Evolutionary conservation across 495 filamentous ascomycete genomes (phyloP), one percentile per base, ranked within the genome.

Genomic region (Hyphodiscus hymeniophilus): DNA sequence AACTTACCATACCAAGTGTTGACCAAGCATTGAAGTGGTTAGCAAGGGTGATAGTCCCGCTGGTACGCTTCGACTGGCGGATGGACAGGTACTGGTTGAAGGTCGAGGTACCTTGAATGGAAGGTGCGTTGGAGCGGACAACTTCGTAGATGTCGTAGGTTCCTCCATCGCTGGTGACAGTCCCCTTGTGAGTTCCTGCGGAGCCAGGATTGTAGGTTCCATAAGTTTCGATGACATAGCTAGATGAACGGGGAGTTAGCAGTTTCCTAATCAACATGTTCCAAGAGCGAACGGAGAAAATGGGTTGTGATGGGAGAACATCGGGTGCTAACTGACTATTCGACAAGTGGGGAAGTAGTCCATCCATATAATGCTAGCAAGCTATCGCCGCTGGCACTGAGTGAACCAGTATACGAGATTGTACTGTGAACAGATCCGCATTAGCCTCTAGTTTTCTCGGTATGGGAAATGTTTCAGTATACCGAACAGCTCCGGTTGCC

Each of bases 141-240:
- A 68, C 67, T 54, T 71, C 66, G 67, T 77, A 80, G 63, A 85
- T 75, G 48, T 79, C 69, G 68, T 87, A 87, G 13, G 66, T 75
- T 35, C 65, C 61, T 46, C 81, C 82, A 62, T 85, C 82, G 33
- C 60, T 68, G 32, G 57, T 60, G 35, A 84, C 63, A 17, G 66
- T 74, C 42, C 80, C 81, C 55, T 72, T 71, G 4, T 36, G 34
- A 4, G 34, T 15, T 5, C 34, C 34, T 5, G 13, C 4, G 4
- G 34, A 15, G 34, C 34, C 17, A n/a, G n/a, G n/a, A n/a, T n/a
- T n/a, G n/a, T n/a, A 36, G 13, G 17, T n/a, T n/a, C 13, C 6
- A 5, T n/a, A 7, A 6, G 17, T 18, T n/a, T 36, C 34, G 6
- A 36, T 36, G 17, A 36, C 13, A n/a, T 36, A 36, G 34, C n/a